Percentiles rank a stretch among this genome's conserved stretches.
These are phyloP conservation scores for Trichoderma parareesei DNA, from an alignment of 495 filamentous ascomycete genomes.

Conservation along the genomic window DNA sequence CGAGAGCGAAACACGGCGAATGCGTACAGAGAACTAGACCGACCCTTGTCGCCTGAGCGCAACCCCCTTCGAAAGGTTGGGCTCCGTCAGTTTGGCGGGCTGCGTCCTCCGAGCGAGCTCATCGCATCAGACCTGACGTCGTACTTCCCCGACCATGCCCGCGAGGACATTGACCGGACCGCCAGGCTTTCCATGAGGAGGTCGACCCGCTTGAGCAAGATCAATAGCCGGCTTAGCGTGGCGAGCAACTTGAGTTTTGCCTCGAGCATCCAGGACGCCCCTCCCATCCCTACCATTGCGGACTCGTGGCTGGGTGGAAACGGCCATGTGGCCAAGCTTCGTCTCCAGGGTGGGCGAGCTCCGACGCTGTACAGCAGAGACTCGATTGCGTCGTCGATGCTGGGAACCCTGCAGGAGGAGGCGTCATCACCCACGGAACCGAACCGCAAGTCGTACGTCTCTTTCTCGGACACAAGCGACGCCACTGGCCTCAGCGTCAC, in stretches of 20 bases:
- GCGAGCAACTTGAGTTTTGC: slow-evolving; percentile 90
- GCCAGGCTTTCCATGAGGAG: slow-evolving; percentile 84
- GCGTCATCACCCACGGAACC: slow-evolving; percentile 64
- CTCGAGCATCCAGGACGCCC: slow-evolving; percentile 79
- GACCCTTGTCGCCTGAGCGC: slow-evolving; percentile 45
- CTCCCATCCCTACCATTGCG: slow-evolving; percentile 92
- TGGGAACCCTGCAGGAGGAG: slow-evolving; percentile 84
- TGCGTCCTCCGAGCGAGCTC: slow-evolving; percentile 89
- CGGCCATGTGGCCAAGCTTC: slow-evolving; percentile 42
- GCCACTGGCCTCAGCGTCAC: slow-evolving; percentile 52
- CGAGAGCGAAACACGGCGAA: slow-evolving; percentile 57
- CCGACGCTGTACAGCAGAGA: slow-evolving; percentile 57
- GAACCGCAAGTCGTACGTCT: slow-evolving; percentile 92
- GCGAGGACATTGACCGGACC: slow-evolving; percentile 87
- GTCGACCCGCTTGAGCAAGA: slow-evolving; percentile 81
- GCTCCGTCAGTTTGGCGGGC: slow-evolving; percentile 68
- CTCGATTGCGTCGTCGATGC: slow-evolving; percentile 76
- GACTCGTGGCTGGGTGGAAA: slow-evolving; percentile 77
- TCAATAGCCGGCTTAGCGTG: slow-evolving; percentile 84
- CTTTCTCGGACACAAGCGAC: slow-evolving; percentile 70
- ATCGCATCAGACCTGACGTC: slow-evolving; percentile 92
- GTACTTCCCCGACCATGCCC: slow-evolving; percentile 93
- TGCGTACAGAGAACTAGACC: slow-evolving; percentile 50
- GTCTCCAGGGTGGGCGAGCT: slow-evolving; percentile 26
- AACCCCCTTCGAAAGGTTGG: slow-evolving; percentile 52